A percentile compares a stretch with the other conserved stretches of the same genome.
These are phyloP conservation scores for Astraeus odoratus DNA, from an alignment of 768 basidiomycete genomes.

Conservation along the genomic window DNA sequence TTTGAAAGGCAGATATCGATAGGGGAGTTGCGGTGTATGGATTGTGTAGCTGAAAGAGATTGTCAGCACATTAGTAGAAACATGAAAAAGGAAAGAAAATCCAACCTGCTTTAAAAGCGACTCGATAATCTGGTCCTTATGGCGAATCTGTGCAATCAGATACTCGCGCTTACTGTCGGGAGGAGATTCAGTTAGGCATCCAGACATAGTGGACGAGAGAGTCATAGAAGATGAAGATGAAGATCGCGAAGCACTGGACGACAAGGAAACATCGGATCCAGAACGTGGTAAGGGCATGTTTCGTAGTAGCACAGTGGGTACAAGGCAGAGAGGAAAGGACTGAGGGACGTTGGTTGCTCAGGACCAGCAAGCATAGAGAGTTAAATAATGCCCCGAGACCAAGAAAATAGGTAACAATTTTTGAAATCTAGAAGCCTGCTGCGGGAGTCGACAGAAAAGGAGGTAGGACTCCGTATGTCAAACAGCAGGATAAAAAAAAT, in stretches of 20 bases:
- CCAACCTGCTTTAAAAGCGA: conserved; percentile 75
- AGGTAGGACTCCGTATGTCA: too few relatives aligned
- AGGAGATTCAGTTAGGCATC: conserved; percentile 21
- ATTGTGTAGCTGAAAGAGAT: conserved; percentile 46
- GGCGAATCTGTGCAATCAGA: conserved; percentile 75
- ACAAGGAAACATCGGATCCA: conserved; percentile 11
- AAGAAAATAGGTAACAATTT: too few relatives aligned
- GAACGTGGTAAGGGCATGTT: conserved; percentile 12
- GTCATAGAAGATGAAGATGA: conserved; percentile 34
- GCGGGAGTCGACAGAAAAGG: too few relatives aligned
- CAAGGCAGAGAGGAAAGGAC: too few relatives aligned
- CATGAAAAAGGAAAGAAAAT: not conserved
- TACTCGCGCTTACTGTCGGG: conserved; percentile 74
- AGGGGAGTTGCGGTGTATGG: conserved; percentile 75
- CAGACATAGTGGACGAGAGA: conserved; percentile 23
- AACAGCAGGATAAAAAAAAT: too few relatives aligned
- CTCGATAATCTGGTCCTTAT: conserved; percentile 84
- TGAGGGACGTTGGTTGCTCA: too few relatives aligned
- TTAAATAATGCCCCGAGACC: too few relatives aligned
- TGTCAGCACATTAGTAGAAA: conserved; percentile 1
- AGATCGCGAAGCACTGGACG: conserved; percentile 22
- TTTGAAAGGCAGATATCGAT: conserved; percentile 70
- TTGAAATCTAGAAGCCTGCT: too few relatives aligned
- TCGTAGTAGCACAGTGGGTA: not conserved
- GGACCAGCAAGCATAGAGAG: too few relatives aligned